Percentiles rank a stretch among this genome's conserved stretches.
Conservation (phyloP, 202 grass and related monocot species). For the Musa balbisiana region DNA sequence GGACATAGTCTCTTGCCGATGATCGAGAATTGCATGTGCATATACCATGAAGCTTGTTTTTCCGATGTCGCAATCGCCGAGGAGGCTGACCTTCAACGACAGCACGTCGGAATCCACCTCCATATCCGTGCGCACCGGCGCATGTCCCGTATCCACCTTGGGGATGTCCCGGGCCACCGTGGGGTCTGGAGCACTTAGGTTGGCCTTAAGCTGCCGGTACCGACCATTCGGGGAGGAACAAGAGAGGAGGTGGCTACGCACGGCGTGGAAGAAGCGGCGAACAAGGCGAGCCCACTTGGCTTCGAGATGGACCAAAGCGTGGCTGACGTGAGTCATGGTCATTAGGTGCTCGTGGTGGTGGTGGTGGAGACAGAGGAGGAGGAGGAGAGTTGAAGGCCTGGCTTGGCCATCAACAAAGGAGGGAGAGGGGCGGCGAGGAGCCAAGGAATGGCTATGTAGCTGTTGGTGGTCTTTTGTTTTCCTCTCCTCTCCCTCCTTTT, state of each 20-base stretch:
- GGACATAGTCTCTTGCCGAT: background rate
- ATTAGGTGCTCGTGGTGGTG: no score
- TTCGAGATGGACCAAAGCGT: background rate
- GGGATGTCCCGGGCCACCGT: background rate
- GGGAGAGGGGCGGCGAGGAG: background rate
- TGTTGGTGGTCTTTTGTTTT: background rate
- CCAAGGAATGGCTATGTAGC: background rate
- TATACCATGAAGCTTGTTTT: conserved; percentile 40
- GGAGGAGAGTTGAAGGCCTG: background rate
- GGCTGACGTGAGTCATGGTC: background rate
- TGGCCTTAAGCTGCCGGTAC: conserved; percentile 2
- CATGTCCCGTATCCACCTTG: background rate
- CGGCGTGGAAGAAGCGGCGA: conserved; percentile 8
- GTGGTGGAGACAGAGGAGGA: background rate
- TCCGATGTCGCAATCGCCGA: conserved; percentile 27
- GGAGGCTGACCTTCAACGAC: conserved; percentile 29
- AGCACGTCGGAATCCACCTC: conserved; percentile 21
- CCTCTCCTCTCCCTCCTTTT: background rate
- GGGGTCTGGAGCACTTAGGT: background rate
- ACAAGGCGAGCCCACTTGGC: background rate
- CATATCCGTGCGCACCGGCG: background rate
- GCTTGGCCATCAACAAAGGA: background rate
- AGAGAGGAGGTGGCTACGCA: background rate
- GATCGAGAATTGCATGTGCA: background rate
- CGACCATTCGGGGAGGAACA: background rate